Conservation (phyloP, 495 filamentous ascomycete genomes). For the Melanomma pulvis-pyrius region DNA sequence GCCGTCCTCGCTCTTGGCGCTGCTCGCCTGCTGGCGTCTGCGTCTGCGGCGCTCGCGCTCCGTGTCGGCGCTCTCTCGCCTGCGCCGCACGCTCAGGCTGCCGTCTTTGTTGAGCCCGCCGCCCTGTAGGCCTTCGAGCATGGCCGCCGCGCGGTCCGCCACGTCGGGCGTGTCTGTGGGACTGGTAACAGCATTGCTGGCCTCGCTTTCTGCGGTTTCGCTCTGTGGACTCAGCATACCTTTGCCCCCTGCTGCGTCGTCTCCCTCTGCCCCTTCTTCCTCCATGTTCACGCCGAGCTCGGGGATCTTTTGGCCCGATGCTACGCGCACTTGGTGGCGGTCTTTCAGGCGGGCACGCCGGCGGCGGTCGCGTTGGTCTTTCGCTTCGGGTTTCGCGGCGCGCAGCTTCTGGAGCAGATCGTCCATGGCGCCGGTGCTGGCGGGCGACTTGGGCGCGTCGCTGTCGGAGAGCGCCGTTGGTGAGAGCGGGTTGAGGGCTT, state of each 20-base stretch:
- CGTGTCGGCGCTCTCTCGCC: constrained; percentile 43
- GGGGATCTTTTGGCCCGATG: constrained; percentile 81
- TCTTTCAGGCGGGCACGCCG: constrained; percentile 86
- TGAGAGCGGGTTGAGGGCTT: constrained; percentile 60
- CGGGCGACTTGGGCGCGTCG: constrained; percentile 65
- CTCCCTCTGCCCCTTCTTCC: constrained; percentile 53
- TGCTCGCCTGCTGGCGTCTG: constrained; percentile 28
- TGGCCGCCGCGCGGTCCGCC: constrained; percentile 77
- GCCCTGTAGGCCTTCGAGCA: constrained; percentile 78
- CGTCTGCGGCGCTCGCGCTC: constrained; percentile 41
- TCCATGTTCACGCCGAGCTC: constrained; percentile 52
- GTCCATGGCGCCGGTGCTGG: constrained; percentile 90
- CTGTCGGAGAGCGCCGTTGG: constrained; percentile 43
- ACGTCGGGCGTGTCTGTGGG: constrained; percentile 53
- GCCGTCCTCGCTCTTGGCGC: constrained; percentile 22
- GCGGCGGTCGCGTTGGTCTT: constrained; percentile 84
- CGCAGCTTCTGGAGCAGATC: constrained; percentile 93
- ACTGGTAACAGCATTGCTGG: constrained; percentile 30
- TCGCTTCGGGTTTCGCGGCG: constrained; percentile 84
- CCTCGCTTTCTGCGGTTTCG: constrained; percentile 25
- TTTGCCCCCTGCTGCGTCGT: constrained; percentile 18
- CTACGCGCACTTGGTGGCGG: constrained; percentile 87
- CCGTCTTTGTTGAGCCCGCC: constrained; percentile 50
- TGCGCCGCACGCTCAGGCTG: constrained; percentile 39
- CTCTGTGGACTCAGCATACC: constrained; percentile 30